phyloP scores from a whole-genome alignment of 768 basidiomycete genomes.

The Imleria badia region DNA sequence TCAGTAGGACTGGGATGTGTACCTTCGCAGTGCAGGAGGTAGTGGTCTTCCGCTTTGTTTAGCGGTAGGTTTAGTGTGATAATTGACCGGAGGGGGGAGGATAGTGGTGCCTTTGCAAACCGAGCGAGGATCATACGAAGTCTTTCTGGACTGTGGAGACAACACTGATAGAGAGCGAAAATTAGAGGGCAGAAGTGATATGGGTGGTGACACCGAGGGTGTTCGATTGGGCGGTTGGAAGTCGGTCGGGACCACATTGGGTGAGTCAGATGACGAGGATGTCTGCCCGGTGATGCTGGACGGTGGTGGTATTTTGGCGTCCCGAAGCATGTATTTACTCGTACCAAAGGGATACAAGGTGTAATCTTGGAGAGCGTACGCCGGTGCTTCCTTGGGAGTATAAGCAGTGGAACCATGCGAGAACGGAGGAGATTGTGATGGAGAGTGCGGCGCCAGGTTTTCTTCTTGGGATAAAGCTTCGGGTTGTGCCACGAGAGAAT shows the following conservation, averaged over 20 bases:
- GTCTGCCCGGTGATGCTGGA: neutral
- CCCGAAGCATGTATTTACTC: neutral
- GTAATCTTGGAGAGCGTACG: neutral
- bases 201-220: neutral
- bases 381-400: neutral
- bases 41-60: neutral
- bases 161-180: neutral
- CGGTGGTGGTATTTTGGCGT: neutral
- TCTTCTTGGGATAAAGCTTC: neutral
- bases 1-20: neutral
- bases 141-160: neutral
- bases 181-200: neutral
- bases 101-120: neutral
- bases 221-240: neutral
- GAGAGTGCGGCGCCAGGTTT: neutral
- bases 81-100: slow-evolving; percentile 2
- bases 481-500: neutral
- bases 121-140: neutral
- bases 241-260: neutral
- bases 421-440: neutral
- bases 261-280: neutral
- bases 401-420: neutral
- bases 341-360: neutral
- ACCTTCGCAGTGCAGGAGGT: slow-evolving; percentile 9
- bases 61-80: slow-evolving; percentile 8